These are phyloP conservation scores for Aspergillus avenaceus DNA, from an alignment of 495 filamentous ascomycete genomes.

Conservation along the genomic window DNA sequence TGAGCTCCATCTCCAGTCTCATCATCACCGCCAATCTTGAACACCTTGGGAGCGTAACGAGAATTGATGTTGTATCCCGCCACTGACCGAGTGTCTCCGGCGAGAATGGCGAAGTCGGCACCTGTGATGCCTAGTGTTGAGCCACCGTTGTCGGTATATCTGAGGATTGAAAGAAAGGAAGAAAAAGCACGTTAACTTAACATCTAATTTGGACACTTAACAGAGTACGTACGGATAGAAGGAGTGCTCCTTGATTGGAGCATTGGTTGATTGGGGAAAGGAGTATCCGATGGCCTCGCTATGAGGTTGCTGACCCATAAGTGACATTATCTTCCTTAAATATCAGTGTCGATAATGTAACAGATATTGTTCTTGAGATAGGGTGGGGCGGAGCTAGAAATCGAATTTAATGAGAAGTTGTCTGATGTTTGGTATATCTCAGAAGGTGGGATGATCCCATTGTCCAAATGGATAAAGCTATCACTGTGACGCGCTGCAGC, in stretches of 20 bases:
- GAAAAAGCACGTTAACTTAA: conserved; percentile 5
- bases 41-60: conserved; percentile 88
- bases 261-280: conserved; percentile 50
- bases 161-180: too few species aligned
- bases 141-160: conserved; percentile 96
- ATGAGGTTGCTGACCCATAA: conserved; percentile 38
- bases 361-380: not conserved
- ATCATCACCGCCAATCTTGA: conserved; percentile 88
- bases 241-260: conserved; percentile 63
- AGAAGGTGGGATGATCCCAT: not conserved
- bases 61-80: conserved; percentile 98
- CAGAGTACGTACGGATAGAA: conserved; percentile 77
- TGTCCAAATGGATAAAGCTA: conserved; percentile 6
- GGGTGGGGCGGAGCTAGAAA: not conserved
- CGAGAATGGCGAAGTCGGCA: conserved; percentile 88
- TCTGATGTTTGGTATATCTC: not conserved
- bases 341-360: not conserved
- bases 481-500: conserved; percentile 39
- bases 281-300: conserved; percentile 53
- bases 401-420: not conserved
- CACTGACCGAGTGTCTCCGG: conserved; percentile 92
- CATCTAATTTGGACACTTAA: conserved; percentile 2
- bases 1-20: conserved; percentile 76
- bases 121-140: conserved; percentile 94
- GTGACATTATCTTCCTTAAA: conserved; percentile 40